These are phyloP conservation scores for Citrus australasica DNA, from an alignment of 345 rosid genomes.

Conservation along the genomic window DNA sequence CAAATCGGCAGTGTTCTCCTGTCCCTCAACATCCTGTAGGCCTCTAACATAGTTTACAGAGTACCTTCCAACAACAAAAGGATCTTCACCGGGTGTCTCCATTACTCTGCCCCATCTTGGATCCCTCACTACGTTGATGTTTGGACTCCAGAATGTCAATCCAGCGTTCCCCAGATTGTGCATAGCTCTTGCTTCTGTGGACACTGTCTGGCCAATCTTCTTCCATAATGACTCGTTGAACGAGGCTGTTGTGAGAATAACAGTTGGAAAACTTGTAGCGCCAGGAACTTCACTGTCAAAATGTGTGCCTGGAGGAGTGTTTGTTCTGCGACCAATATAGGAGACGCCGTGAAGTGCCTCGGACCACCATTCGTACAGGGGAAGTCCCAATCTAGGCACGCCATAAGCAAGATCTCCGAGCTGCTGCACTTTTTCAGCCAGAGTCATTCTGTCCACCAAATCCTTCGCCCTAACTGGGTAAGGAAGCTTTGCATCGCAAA, in stretches of 20 bases:
- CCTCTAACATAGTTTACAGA: constrained; percentile 43
- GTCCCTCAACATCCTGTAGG: constrained; percentile 42
- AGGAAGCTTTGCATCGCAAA: constrained; percentile 27
- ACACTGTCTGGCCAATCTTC: constrained; percentile 39
- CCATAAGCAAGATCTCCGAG: constrained; percentile 30
- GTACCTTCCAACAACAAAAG: constrained; percentile 32
- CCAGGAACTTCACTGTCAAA: constrained; percentile 29
- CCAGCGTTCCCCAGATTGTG: constrained; percentile 45
- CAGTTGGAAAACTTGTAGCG: constrained; percentile 43
- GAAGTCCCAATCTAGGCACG: constrained; percentile 12
- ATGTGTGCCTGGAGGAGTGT: constrained; percentile 15
- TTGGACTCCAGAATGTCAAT: constrained; percentile 46
- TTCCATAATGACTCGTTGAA: constrained; percentile 44
- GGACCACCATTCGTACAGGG: constrained; percentile 44
- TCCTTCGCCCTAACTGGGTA: constrained; percentile 30
- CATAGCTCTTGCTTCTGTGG: constrained; percentile 54
- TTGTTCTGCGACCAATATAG: constrained; percentile 15
- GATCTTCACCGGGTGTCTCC: constrained; percentile 54
- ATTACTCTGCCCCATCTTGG: constrained; percentile 46
- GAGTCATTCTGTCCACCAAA: constrained; percentile 29
- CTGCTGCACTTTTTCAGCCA: constrained; percentile 32
- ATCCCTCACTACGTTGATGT: constrained; percentile 39
- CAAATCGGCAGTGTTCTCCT: constrained; percentile 1
- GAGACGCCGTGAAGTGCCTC: constrained; percentile 52
- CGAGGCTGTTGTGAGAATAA: constrained; percentile 32